Conservation (phyloP, 768 basidiomycete genomes). For the Tylopilus felleus region DNA sequence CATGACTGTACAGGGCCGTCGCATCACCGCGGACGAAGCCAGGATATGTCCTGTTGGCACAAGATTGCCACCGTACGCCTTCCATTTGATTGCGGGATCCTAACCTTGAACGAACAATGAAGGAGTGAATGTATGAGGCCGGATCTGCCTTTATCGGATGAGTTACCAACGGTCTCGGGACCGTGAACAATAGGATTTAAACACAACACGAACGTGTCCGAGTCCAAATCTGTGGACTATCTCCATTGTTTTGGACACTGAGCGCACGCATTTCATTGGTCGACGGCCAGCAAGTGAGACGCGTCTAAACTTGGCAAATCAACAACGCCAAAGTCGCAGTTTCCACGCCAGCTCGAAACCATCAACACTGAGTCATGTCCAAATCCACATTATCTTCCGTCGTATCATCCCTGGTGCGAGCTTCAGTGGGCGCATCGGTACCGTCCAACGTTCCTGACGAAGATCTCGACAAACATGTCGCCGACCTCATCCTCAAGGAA, state of each 20-base stretch:
- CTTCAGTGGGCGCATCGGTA: constrained; percentile 69
- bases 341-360: constrained; percentile 4
- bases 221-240: no score
- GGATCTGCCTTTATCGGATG: constrained; percentile 1
- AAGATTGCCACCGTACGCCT: constrained; percentile 6
- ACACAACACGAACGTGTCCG: background rate
- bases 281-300: no score
- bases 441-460: constrained; percentile 63
- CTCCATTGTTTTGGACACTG: background rate
- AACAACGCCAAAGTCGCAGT: constrained; percentile 13
- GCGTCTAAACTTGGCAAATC: constrained; percentile 14
- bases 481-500: constrained; percentile 87
- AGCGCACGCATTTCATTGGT: background rate
- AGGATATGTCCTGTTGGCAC: background rate
- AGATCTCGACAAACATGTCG: constrained; percentile 89
- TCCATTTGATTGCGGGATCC: constrained; percentile 17
- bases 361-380: constrained; percentile 33
- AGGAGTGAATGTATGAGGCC: background rate
- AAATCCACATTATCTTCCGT: constrained; percentile 74
- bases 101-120: constrained; percentile 12
- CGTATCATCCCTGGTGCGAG: constrained; percentile 75
- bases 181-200: background rate
- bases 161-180: background rate
- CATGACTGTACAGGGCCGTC: background rate
- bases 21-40: constrained; percentile 20